Evolutionary conservation across 495 filamentous ascomycete species (phyloP).

Genomic region (Hypoxylon subgilvum): DNA sequence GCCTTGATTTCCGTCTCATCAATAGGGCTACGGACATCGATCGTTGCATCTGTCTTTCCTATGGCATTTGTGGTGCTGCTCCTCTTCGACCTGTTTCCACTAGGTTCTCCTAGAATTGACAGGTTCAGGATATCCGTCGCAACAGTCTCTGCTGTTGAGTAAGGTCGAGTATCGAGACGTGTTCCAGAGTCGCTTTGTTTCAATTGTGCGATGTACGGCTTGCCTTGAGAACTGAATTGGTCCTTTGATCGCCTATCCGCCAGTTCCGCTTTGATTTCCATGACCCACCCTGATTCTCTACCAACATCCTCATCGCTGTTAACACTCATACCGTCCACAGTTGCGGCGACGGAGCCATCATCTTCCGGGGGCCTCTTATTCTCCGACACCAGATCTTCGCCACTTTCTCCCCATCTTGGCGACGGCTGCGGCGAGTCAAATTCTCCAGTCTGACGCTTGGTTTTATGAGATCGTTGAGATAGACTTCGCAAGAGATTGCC

Average conservation of each 20-base stretch:
- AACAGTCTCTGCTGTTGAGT: conserved; percentile 35
- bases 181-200: background rate
- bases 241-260: conserved; percentile 13
- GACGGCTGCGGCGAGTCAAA: conserved; percentile 38
- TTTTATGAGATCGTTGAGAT: conserved; percentile 44
- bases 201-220: background rate
- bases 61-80: conserved; percentile 27
- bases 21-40: conserved; percentile 16
- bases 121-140: conserved; percentile 38
- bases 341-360: conserved; percentile 58
- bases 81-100: conserved; percentile 20
- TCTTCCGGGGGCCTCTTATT: conserved; percentile 43
- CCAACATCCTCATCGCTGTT: conserved; percentile 37
- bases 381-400: conserved; percentile 53
- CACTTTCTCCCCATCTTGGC: conserved; percentile 42
- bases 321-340: conserved; percentile 57
- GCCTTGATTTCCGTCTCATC: conserved; percentile 15
- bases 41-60: conserved; percentile 20
- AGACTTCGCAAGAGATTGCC: conserved; percentile 51
- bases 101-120: conserved; percentile 13
- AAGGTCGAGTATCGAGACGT: conserved; percentile 21
- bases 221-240: background rate
- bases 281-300: conserved; percentile 5
- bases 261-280: conserved; percentile 39
- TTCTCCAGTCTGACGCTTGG: conserved; percentile 26